Conservation (phyloP, 805 yeast genomes). For the Wickerhamomyces hampshirensis region DNA sequence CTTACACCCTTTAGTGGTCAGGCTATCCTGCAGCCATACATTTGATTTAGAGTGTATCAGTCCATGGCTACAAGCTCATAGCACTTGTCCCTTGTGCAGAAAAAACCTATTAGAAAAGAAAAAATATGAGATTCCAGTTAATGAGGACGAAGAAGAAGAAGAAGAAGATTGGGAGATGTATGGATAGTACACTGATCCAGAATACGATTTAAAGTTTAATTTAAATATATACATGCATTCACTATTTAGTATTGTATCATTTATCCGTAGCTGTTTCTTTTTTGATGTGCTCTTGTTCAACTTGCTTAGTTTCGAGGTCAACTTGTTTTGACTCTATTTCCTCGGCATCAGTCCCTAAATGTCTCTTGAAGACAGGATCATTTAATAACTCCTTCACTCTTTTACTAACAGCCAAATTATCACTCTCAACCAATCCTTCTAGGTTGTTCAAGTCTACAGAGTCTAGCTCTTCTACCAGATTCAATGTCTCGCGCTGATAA, state of each 20-base stretch:
- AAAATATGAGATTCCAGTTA: slow-evolving; percentile 24
- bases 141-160: slow-evolving; percentile 43
- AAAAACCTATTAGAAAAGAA: slow-evolving; percentile 56
- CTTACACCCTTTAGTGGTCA: slow-evolving; percentile 73
- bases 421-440: slow-evolving; percentile 3
- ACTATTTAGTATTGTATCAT: neutral
- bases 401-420: slow-evolving; percentile 21
- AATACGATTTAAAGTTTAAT: neutral
- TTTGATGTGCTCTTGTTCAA: slow-evolving; percentile 4
- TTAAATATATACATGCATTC: slow-evolving; percentile 11
- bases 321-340: too few species aligned
- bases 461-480: slow-evolving; percentile 37
- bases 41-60: slow-evolving; percentile 89
- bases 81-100: slow-evolving; percentile 85
- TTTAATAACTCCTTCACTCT: slow-evolving; percentile 68
- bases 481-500: slow-evolving; percentile 47
- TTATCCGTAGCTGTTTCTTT: slow-evolving; percentile 1
- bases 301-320: slow-evolving; percentile 11
- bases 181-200: slow-evolving; percentile 33
- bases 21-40: slow-evolving; percentile 67
- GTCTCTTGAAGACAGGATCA: slow-evolving; percentile 65
- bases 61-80: slow-evolving; percentile 76
- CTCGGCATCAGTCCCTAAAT: slow-evolving; percentile 21
- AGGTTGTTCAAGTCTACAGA: slow-evolving; percentile 8
- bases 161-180: slow-evolving; percentile 80